Percentiles rank a stretch among this genome's conserved stretches.
phyloP scores from a whole-genome alignment of 345 rosid genomes.

The Viola odorata region DNA sequence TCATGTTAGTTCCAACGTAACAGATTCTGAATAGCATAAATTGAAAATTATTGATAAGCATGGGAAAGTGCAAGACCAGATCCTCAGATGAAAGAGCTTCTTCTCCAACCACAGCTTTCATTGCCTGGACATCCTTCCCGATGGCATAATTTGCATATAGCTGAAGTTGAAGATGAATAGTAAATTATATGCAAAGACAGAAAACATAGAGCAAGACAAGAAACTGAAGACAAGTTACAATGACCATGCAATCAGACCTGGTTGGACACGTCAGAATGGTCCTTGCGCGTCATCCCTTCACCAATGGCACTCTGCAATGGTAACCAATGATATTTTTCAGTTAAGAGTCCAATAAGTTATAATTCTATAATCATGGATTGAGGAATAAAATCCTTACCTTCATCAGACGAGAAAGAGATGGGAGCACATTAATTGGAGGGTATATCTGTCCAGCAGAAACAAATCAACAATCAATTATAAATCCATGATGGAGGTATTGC shows the following conservation, averaged over 20 bases:
- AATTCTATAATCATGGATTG: neutral
- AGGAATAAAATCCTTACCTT: slow-evolving; percentile 46
- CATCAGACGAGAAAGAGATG: slow-evolving; percentile 94
- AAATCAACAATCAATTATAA: neutral
- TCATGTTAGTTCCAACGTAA: slow-evolving; percentile 11
- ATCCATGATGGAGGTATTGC: neutral
- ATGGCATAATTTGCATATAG: slow-evolving; percentile 93
- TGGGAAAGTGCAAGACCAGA: slow-evolving; percentile 46
- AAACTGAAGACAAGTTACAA: neutral
- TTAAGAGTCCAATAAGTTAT: neutral
- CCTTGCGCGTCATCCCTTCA: slow-evolving; percentile 93
- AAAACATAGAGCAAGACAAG: neutral
- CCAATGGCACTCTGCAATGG: slow-evolving; percentile 87
- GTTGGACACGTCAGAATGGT: slow-evolving; percentile 90
- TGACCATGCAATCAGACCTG: slow-evolving; percentile 44
- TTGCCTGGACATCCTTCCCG: slow-evolving; percentile 97
- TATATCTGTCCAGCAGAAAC: slow-evolving; percentile 59
- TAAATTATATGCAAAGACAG: neutral
- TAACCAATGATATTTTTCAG: neutral
- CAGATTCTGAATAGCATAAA: neutral
- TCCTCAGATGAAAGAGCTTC: slow-evolving; percentile 99
- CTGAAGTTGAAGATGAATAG: slow-evolving; percentile 29
- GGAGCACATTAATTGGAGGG: slow-evolving; percentile 98
- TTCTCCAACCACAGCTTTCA: slow-evolving; percentile 99
- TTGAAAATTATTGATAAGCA: slow-evolving; percentile 6